These are phyloP conservation scores for Cladophialophora bantiana DNA, from an alignment of 2,329 filamentous ascomycete genomes.

Conservation along the genomic window DNA sequence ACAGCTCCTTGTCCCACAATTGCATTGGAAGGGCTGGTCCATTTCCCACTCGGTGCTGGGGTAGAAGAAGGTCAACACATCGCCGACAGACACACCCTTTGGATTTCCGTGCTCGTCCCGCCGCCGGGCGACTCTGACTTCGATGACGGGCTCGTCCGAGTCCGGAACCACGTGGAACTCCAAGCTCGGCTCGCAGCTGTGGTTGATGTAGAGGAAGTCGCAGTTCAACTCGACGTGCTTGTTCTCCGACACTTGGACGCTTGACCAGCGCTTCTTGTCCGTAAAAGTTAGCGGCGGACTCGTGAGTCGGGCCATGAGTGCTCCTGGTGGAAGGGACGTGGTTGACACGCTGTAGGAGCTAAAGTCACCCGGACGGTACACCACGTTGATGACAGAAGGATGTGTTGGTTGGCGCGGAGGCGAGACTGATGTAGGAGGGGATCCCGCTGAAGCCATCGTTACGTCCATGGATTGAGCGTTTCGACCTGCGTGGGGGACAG, in stretches of 20 bases:
- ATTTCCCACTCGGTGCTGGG: slow-evolving; percentile 60
- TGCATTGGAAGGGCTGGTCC: slow-evolving; percentile 55
- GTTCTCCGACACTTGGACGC: slow-evolving; percentile 57
- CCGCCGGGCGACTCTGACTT: slow-evolving; percentile 41
- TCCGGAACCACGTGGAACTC: slow-evolving; percentile 58
- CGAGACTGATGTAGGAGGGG: neutral
- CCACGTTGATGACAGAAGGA: slow-evolving; percentile 31
- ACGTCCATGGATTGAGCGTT: neutral
- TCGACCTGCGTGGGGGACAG: neutral
- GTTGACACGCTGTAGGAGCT: slow-evolving; percentile 25
- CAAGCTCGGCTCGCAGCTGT: slow-evolving; percentile 61
- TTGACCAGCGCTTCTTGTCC: slow-evolving; percentile 34
- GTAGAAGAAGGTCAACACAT: slow-evolving; percentile 58
- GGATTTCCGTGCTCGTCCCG: slow-evolving; percentile 26
- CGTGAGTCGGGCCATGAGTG: slow-evolving; percentile 29
- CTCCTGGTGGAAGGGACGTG: slow-evolving; percentile 23
- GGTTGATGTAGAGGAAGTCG: slow-evolving; percentile 65
- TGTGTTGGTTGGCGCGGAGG: slow-evolving; percentile 26
- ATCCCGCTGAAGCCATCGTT: neutral
- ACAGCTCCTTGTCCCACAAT: slow-evolving; percentile 51
- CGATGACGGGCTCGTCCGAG: slow-evolving; percentile 49
- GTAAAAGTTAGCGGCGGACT: slow-evolving; percentile 33
- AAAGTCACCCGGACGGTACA: slow-evolving; percentile 27
- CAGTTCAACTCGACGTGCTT: slow-evolving; percentile 64
- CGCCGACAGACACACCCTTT: slow-evolving; percentile 49